Evolutionary conservation across 345 rosid genomes (phyloP).

Genomic region (Leavenworthia alabamica): DNA sequence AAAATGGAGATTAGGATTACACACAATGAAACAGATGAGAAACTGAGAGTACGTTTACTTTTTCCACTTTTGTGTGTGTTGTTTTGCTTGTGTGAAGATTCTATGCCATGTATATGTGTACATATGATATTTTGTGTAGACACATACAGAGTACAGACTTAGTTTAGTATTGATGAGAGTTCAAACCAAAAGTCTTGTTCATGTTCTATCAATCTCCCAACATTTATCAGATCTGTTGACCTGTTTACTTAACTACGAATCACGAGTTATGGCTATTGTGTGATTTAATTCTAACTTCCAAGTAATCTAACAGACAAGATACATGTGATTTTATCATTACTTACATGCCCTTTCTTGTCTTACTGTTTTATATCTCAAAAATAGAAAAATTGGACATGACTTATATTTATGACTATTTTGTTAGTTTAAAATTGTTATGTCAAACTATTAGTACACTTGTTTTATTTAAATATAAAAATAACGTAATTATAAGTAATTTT

Average conservation of each 20-base stretch:
- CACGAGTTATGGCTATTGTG: slow-evolving; percentile 9
- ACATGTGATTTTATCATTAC: slow-evolving; percentile 25
- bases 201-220: no score
- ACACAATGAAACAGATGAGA: background rate
- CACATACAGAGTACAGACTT: background rate
- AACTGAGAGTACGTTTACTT: background rate
- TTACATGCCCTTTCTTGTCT: background rate
- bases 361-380: background rate
- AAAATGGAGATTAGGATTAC: background rate
- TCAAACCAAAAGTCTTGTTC: slow-evolving; percentile 10
- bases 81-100: background rate
- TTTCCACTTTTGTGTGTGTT: background rate
- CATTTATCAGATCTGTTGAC: slow-evolving; percentile 8
- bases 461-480: no score
- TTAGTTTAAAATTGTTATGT: background rate
- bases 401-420: background rate
- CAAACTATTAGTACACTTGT: background rate
- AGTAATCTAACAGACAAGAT: slow-evolving; percentile 5
- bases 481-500: background rate
- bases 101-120: slow-evolving; percentile 3
- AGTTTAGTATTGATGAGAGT: background rate
- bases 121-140: background rate
- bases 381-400: background rate
- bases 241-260: slow-evolving; percentile 15
- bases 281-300: slow-evolving; percentile 6